Percentiles rank a stretch among this genome's conserved stretches.
phyloP scores from a whole-genome alignment of 2,329 filamentous ascomycete species.

The Pseudogymnoascus sp. region DNA sequence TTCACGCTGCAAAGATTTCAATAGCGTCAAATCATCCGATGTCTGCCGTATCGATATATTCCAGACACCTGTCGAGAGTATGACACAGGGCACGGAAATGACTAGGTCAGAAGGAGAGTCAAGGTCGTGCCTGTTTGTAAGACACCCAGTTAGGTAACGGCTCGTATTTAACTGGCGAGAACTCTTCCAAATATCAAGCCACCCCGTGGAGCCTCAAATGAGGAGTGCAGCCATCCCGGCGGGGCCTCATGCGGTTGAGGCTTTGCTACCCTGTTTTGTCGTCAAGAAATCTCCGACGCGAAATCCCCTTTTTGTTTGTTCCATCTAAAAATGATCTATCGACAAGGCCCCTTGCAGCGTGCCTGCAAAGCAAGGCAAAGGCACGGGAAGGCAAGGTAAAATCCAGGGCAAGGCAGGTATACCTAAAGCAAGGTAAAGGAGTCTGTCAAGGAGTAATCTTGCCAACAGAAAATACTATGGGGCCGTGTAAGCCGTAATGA shows the following conservation, averaged over 20 bases:
- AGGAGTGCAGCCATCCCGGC: neutral
- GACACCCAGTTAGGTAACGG: neutral
- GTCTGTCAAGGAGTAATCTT: neutral
- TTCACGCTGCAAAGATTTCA: neutral
- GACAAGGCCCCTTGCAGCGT: neutral
- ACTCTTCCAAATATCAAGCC: neutral
- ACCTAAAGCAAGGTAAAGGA: neutral
- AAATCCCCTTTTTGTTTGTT: neutral
- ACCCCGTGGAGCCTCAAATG: neutral
- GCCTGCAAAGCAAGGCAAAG: neutral
- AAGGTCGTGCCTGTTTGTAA: neutral
- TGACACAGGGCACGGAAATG: neutral
- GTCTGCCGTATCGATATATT: neutral
- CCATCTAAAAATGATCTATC: neutral
- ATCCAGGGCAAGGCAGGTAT: neutral
- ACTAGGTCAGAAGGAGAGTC: neutral
- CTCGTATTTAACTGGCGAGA: neutral
- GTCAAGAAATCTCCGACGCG: neutral
- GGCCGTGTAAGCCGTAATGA: neutral
- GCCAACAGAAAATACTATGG: neutral
- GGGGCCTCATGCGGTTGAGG: neutral
- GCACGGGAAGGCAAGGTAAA: neutral
- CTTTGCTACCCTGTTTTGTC: neutral
- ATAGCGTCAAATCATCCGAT: neutral
- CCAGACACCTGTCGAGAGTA: neutral